Evolutionary conservation across 2,329 filamentous ascomycete genomes (phyloP).

Genomic region (Zymoseptoria ardabiliae): DNA sequence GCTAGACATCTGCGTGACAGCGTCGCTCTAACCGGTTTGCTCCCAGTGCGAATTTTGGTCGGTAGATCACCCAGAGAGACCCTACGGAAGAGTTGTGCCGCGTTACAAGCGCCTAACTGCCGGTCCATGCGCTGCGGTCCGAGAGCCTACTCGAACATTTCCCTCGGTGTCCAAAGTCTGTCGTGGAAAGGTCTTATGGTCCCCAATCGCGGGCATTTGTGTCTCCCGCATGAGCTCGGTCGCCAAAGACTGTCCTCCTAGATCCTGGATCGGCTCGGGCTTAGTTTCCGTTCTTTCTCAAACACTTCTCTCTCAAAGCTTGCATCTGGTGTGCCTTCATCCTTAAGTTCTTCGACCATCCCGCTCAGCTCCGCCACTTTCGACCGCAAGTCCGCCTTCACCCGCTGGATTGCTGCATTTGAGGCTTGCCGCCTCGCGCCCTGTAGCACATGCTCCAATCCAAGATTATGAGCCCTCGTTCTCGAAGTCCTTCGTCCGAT

Average conservation of each 20-base stretch:
- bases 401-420: constrained; percentile 58
- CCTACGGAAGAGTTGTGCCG: no score
- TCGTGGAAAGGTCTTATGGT: background rate
- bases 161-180: constrained; percentile 45
- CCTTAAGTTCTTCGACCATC: constrained; percentile 41
- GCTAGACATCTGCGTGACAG: no score
- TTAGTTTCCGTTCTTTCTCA: background rate
- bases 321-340: constrained; percentile 35
- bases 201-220: background rate
- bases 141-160: constrained; percentile 45
- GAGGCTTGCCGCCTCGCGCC: constrained; percentile 43
- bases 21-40: no score
- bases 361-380: constrained; percentile 65
- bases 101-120: constrained; percentile 31
- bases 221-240: background rate
- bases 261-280: constrained; percentile 16
- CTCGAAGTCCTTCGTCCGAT: no score
- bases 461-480: constrained; percentile 63
- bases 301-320: constrained; percentile 3
- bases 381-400: constrained; percentile 63
- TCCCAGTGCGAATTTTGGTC: no score
- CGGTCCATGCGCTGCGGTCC: constrained; percentile 51
- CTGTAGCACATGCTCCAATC: constrained; percentile 56
- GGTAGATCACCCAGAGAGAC: no score
- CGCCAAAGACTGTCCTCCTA: constrained; percentile 11